Conservation (phyloP, 306 rosid species). For the Casuarina cunninghamiana region DNA sequence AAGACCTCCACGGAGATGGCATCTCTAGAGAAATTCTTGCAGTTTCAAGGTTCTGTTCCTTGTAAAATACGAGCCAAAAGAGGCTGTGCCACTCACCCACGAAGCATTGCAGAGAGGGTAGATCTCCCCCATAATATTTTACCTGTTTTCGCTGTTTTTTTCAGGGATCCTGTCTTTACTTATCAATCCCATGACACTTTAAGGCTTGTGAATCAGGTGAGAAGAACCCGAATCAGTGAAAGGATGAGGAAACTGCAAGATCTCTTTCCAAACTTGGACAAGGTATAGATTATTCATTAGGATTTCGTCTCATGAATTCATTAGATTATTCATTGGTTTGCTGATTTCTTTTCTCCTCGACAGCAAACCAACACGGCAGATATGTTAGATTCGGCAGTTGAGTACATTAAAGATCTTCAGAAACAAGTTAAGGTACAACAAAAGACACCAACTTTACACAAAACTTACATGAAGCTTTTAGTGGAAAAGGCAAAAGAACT, state of each 20-base stretch:
- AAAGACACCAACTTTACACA: not conserved
- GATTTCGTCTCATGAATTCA: not conserved
- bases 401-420: conserved; percentile 74
- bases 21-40: conserved; percentile 51
- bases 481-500: not conserved
- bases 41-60: conserved; percentile 62
- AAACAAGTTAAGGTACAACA: conserved; percentile 68
- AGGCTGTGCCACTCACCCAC: conserved; percentile 94
- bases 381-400: conserved; percentile 75
- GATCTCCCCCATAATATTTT: conserved; percentile 8
- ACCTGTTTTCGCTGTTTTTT: not conserved
- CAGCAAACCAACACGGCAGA: conserved; percentile 94
- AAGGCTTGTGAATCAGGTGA: conserved; percentile 41
- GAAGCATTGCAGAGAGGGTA: conserved; percentile 98
- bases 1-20: conserved; percentile 47
- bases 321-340: too few relatives aligned
- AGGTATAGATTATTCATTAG: conserved; percentile 44
- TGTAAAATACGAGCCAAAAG: conserved; percentile 85
- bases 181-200: not conserved
- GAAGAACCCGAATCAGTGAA: conserved; percentile 85
- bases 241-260: conserved; percentile 78
- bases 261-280: conserved; percentile 79
- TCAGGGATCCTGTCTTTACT: not conserved
- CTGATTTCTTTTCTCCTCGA: conserved; percentile 7
- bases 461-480: not conserved